phyloP scores from a whole-genome alignment of 371 early-diverging fungal genomes.

The Rhizopus sp. region DNA sequence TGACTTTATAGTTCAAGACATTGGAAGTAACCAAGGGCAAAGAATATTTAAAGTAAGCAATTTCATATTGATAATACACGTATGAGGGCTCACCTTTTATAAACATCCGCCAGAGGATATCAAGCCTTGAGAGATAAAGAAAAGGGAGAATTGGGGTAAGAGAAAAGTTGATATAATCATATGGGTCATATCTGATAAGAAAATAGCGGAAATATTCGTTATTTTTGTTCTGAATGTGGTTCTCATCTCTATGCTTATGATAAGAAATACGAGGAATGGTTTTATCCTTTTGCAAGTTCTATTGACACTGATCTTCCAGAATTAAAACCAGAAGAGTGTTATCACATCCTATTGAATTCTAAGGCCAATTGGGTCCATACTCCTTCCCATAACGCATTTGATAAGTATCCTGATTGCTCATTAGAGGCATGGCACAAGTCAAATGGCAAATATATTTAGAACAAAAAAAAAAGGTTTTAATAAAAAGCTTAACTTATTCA shows the following conservation, averaged over 20 bases:
- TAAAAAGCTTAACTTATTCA: too few relatives aligned
- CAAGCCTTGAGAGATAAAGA: slow-evolving; percentile 39
- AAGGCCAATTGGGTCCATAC: slow-evolving; percentile 42
- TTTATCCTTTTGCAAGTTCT: slow-evolving; percentile 47
- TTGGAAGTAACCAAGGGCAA: slow-evolving; percentile 34
- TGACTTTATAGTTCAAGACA: slow-evolving; percentile 30
- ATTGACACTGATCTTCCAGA: slow-evolving; percentile 42
- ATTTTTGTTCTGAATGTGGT: slow-evolving; percentile 52
- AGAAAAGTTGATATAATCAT: not conserved
- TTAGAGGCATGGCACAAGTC: slow-evolving; percentile 50
- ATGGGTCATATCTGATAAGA: not conserved
- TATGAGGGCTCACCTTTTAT: not conserved
- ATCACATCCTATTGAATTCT: slow-evolving; percentile 39
- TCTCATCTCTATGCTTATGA: slow-evolving; percentile 44
- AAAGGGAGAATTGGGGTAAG: slow-evolving; percentile 39
- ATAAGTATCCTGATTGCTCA: slow-evolving; percentile 42
- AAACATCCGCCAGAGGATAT: slow-evolving; percentile 28
- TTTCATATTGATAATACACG: not conserved
- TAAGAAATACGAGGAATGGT: slow-evolving; percentile 27
- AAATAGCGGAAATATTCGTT: slow-evolving; percentile 43
- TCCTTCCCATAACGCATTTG: slow-evolving; percentile 24
- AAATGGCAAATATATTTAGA: slow-evolving; percentile 8
- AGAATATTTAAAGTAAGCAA: slow-evolving; percentile 34
- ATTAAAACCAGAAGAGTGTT: slow-evolving; percentile 21
- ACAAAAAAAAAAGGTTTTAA: not conserved